Percentiles rank a stretch among this genome's conserved stretches.
Evolutionary conservation across 148 eudicot species (phyloP).

Genomic region (Agrostemma githago): DNA sequence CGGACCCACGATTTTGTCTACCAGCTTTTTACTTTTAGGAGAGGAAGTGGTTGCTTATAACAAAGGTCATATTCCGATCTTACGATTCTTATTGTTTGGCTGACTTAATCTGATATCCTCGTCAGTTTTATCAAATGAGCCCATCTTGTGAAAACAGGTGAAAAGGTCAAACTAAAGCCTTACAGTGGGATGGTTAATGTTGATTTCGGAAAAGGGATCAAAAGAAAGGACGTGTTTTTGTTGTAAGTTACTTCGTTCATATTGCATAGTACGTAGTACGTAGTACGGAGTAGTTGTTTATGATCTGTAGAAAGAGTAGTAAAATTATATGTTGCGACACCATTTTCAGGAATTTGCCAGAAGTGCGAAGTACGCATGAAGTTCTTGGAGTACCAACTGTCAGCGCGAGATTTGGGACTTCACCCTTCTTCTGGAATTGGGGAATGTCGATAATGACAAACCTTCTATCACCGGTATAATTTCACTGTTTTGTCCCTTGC

Average conservation of each 20-base stretch:
- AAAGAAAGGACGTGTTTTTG: slow-evolving; percentile 76
- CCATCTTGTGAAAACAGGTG: slow-evolving; percentile 47
- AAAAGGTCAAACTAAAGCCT: slow-evolving; percentile 74
- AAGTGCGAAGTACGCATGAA: slow-evolving; percentile 78
- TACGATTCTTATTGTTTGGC: slow-evolving; percentile 7
- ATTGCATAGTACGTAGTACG: too few relatives aligned
- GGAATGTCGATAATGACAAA: slow-evolving; percentile 75
- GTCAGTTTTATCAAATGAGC: slow-evolving; percentile 1
- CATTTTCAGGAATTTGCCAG: slow-evolving; percentile 77
- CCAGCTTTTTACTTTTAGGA: slow-evolving; percentile 93
- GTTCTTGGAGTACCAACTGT: slow-evolving; percentile 80
- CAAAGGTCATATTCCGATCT: slow-evolving; percentile 52
- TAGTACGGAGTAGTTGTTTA: neutral
- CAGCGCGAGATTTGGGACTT: slow-evolving; percentile 95
- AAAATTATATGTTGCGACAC: neutral
- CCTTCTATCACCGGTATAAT: slow-evolving; percentile 66
- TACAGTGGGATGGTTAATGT: slow-evolving; percentile 88
- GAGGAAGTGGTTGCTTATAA: slow-evolving; percentile 88
- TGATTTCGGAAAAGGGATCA: slow-evolving; percentile 83
- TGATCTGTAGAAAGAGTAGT: neutral
- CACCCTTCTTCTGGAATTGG: slow-evolving; percentile 98
- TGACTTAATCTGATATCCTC: neutral
- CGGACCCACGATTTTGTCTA: slow-evolving; percentile 95
- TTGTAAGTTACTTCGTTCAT: slow-evolving; percentile 53
- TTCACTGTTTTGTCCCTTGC: neutral